phyloP scores from a whole-genome alignment of 345 rosid genomes.

The Linum usitatissimum region DNA sequence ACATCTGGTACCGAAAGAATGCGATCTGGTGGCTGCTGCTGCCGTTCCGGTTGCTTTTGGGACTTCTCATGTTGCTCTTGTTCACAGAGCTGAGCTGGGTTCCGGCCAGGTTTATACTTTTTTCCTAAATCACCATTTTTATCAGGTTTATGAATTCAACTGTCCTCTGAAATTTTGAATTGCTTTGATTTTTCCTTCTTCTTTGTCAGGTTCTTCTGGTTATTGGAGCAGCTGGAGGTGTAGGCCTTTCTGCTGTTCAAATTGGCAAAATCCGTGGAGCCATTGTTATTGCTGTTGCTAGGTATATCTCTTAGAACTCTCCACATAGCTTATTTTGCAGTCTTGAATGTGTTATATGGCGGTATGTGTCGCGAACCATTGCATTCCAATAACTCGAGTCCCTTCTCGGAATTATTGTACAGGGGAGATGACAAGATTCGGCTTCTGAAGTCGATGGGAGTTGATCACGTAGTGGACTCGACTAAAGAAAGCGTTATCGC shows the following conservation, averaged over 20 bases:
- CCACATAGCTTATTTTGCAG: neutral
- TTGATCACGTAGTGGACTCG: constrained; percentile 74
- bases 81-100: constrained; percentile 62
- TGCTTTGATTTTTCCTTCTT: neutral
- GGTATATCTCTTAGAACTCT: constrained; percentile 25
- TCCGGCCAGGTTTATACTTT: constrained; percentile 44
- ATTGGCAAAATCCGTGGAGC: constrained; percentile 87
- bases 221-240: constrained; percentile 98
- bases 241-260: constrained; percentile 87
- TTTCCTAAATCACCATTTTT: neutral
- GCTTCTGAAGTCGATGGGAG: constrained; percentile 64
- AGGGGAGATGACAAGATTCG: constrained; percentile 69
- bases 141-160: neutral
- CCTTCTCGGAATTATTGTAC: neutral
- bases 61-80: constrained; percentile 88
- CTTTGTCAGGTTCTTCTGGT: constrained; percentile 60
- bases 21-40: constrained; percentile 72
- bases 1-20: constrained; percentile 62
- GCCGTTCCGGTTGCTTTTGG: constrained; percentile 95
- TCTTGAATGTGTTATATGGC: neutral
- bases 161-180: neutral
- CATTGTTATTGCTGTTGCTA: constrained; percentile 70
- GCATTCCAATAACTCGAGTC: no score
- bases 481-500: constrained; percentile 47
- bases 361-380: no score